Base-by-base conservation (phyloP, 768 basidiomycete genomes). In the Boletus vinaceobasis region DNA sequence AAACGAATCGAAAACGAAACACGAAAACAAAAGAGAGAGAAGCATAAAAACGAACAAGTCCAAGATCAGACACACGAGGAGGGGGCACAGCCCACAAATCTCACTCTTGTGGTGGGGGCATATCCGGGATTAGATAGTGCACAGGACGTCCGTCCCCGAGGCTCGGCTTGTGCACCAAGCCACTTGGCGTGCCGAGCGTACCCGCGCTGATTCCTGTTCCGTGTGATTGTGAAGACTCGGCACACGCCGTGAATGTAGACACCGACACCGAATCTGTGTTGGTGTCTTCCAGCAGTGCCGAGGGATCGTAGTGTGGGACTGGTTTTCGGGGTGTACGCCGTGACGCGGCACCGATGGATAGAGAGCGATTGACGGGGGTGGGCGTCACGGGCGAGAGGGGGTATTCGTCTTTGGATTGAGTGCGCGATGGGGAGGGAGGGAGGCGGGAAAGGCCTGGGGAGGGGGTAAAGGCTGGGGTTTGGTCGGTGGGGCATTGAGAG, bases 61-160 rank as follows among this genome's bases (percentile, higher is more conserved):
- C 32, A 21, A 29, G 27, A 15, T 7, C 9, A 37, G 31, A 50
- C 35, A 21, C 29, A 29, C 14, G 37, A 37, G 27, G 44, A 55
- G 23, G 39, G 39, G 32, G 52, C 46, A 27, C 52, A 36, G 46
- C 50, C 48, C 43, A 26, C 14, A 14, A 37, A 43, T 55, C 38
- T 68, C 55, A 68, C 32, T 73, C 68, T 51, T 58, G 63, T 11
- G 67, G 67, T 19, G 63, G 67, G 17, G 82, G 83, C 75, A 83
- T 74, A 61, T 84, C 83, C 9, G 83, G 83, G 39, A 84, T 83
- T 54, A 84, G 64, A 71, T 81, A 83, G 65, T 84, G 83, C 55
- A 84, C 58, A 26, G 75, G 74, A 42, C 75, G 69, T 26, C 74
- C 74, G 33, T 73, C 73, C 48, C 75, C 79, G 65, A 81, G 73